phyloP scores from a whole-genome alignment of 108 stramenopile genomes.

The Hondaea fermentalgiana region DNA sequence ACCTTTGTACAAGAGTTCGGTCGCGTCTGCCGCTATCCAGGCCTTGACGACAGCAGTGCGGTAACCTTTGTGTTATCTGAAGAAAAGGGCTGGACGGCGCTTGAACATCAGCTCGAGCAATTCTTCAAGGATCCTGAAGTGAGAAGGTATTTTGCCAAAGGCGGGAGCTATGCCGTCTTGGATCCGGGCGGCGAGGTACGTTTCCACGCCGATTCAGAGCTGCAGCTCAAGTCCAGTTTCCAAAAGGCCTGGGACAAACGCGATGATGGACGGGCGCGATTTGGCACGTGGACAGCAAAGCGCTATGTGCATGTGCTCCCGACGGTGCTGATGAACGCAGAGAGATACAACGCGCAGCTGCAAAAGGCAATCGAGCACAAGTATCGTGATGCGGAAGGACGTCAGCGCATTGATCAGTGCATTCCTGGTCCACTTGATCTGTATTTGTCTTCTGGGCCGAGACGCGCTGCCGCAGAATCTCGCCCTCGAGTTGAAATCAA shows the following conservation, averaged over 20 bases:
- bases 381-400: neutral
- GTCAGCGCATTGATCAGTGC: neutral
- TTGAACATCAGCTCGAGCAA: too few relatives aligned
- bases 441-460: neutral
- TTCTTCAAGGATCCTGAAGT: too few relatives aligned
- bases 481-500: too few relatives aligned
- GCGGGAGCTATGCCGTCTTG: neutral
- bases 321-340: neutral
- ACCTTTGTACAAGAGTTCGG: neutral
- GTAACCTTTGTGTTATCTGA: too few relatives aligned
- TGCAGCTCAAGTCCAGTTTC: neutral
- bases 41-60: too few relatives aligned
- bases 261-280: neutral
- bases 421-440: neutral
- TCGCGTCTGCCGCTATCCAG: neutral
- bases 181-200: neutral
- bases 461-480: too few relatives aligned
- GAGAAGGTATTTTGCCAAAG: neutral
- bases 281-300: neutral
- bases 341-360: neutral
- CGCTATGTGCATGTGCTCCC: neutral
- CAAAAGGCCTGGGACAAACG: too few relatives aligned
- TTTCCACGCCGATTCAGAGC: neutral
- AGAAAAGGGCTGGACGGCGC: too few relatives aligned
- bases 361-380: neutral